Percentiles rank a stretch among this genome's conserved stretches.
Evolutionary conservation across 345 rosid genomes (phyloP).

Genomic region (rapeseed (Brassica napus)): DNA sequence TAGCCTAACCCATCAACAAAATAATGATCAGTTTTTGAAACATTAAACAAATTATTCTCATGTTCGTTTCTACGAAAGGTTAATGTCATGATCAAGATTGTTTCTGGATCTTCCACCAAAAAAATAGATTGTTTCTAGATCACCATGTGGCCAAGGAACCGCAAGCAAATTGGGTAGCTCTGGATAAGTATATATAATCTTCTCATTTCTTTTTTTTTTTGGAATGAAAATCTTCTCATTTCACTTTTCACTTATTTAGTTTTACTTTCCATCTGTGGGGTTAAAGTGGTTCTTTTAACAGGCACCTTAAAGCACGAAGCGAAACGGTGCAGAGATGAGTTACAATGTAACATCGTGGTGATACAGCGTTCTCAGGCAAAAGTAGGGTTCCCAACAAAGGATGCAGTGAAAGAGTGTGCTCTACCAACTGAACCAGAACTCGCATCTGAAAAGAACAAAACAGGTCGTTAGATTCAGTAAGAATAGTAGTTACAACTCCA

Average conservation of each 20-base stretch:
- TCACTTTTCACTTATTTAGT: neutral
- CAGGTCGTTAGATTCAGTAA: slow-evolving; percentile 49
- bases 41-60: neutral
- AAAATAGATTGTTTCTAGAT: neutral
- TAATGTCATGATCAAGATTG: neutral
- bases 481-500: slow-evolving; percentile 63
- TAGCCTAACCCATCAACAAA: neutral
- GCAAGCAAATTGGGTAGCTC: neutral
- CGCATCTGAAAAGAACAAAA: slow-evolving; percentile 34
- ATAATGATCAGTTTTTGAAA: neutral
- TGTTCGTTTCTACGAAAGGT: neutral
- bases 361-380: slow-evolving; percentile 73
- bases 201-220: no score
- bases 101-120: neutral
- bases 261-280: neutral
- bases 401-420: neutral
- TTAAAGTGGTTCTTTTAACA: slow-evolving; percentile 38
- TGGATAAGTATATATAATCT: no score
- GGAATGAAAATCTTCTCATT: no score
- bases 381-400: slow-evolving; percentile 63
- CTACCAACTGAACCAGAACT: neutral
- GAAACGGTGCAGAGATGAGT: slow-evolving; percentile 83
- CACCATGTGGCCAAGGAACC: neutral
- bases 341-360: slow-evolving; percentile 39
- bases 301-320: slow-evolving; percentile 84